These are phyloP conservation scores for Phytophthora sansomeana DNA, from an alignment of 352 stramenopile genomes.

Conservation along the genomic window DNA sequence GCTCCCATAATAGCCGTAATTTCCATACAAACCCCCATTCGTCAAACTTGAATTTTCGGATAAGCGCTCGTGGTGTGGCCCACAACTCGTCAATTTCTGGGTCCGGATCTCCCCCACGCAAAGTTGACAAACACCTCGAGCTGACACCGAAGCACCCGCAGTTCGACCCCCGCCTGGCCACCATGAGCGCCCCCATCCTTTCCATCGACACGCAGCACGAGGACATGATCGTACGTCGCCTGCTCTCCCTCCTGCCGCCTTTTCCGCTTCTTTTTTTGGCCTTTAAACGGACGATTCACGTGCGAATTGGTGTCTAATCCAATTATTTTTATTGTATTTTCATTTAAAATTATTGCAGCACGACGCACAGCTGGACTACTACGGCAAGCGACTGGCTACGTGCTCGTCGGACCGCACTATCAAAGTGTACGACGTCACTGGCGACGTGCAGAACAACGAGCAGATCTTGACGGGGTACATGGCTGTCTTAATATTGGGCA, in stretches of 20 bases:
- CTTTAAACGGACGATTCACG: constrained; percentile 16
- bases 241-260: not conserved
- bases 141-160: constrained; percentile 41
- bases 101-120: constrained; percentile 6
- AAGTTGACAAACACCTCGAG: constrained; percentile 6
- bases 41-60: not conserved
- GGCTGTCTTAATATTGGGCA: not conserved
- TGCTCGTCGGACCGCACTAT: constrained; percentile 98
- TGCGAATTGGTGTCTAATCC: not conserved
- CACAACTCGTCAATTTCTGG: constrained; percentile 11
- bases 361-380: constrained; percentile 99
- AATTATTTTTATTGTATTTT: not conserved
- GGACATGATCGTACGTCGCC: constrained; percentile 93
- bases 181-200: constrained; percentile 86
- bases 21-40: constrained; percentile 7
- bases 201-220: constrained; percentile 98
- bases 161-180: constrained; percentile 16
- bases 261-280: constrained; percentile 5
- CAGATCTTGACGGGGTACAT: constrained; percentile 84
- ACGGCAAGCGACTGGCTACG: constrained; percentile 98
- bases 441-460: constrained; percentile 92
- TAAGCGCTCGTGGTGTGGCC: not conserved
- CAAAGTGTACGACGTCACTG: constrained; percentile 97
- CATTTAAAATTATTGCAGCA: constrained; percentile 74
- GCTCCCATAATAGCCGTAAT: constrained; percentile 12